Base-by-base conservation (phyloP, 179 eudicot genomes). In the Beta corolliflora region DNA sequence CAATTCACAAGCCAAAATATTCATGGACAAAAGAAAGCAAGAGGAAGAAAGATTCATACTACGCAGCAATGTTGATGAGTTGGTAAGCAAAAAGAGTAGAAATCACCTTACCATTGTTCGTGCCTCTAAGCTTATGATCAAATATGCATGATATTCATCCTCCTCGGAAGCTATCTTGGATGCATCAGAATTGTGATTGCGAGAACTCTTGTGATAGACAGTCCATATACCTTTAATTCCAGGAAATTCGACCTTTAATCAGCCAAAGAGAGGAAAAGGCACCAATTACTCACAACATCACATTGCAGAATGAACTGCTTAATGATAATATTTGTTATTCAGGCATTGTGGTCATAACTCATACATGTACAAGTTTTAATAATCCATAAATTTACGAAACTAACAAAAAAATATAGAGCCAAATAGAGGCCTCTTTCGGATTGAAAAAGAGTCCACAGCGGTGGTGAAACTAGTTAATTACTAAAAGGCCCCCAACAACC, bases 141-240 rank as follows among this genome's bases (percentile, higher is more conserved):
- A 85, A 86, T 93, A 96, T 69, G 99, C 98, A 88, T 94, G 99
- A 86, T 90, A 94, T 78, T 96, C 99, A 83, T 96, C 98, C 86
- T 96, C 98, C 82, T 91, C 99, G 46, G 84, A 79, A 31, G 87
- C 89, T 77, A 77, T 83, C 88, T 89, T 94, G 72, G 95, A 93
- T 68, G 94, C 87, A 71, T 94, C 97, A 86, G 89, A 83, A 70
- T 77, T 85, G 69, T 91, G 97, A 87, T 85, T 83, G 54, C 98
- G 99, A 61, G 93, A 72, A 88, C 90, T 96, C 85, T 96, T 96
- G 87, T 96, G 98, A 85, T 96, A 96, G 80, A 96, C 99, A 67
- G 99, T 94, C 99, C 99, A 96, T 78, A 94, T 91, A 77, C 98
- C 99, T 83, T 89, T 94, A 84, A 97, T 92, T 78, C 97, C 99